Evolutionary conservation across 1,284 basidiomycete species (phyloP).

Genomic region (Anthracocystis walkeri): DNA sequence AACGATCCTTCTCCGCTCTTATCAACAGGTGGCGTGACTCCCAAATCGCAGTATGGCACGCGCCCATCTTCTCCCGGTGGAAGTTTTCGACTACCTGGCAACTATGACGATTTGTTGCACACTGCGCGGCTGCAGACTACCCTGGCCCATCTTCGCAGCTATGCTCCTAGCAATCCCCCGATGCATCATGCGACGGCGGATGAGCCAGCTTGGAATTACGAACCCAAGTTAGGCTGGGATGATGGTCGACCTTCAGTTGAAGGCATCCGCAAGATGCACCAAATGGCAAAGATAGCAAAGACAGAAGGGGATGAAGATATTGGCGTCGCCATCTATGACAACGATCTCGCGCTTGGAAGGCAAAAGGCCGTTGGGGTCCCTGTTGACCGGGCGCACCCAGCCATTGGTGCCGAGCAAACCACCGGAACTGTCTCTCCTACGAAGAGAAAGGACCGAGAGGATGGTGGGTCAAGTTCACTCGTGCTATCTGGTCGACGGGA

Average conservation of each 20-base stretch:
- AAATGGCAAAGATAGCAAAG: conserved; percentile 4
- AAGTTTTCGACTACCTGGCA: conserved; percentile 15
- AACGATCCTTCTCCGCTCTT: conserved; percentile 5
- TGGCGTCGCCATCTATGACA: conserved; percentile 14
- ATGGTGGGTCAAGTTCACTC: not conserved
- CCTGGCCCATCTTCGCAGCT: not conserved
- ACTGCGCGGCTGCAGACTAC: not conserved
- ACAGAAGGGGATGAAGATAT: not conserved
- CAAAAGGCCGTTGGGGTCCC: not conserved
- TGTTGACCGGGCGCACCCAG: not conserved
- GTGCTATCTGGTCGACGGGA: not conserved
- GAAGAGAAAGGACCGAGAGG: not conserved
- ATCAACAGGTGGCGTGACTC: conserved; percentile 7
- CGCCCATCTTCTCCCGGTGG: not conserved
- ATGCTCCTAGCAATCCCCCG: no score
- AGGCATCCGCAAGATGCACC: conserved; percentile 12
- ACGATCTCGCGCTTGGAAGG: not conserved
- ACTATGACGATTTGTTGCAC: conserved; percentile 18
- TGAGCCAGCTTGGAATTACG: not conserved
- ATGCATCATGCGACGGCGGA: no score
- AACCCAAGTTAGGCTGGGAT: conserved; percentile 2
- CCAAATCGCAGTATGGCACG: not conserved
- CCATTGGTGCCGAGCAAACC: not conserved
- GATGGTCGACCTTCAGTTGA: not conserved
- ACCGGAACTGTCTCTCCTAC: not conserved